phyloP scores from a whole-genome alignment of 306 rosid species.

The Oxytropis ochrocephala region DNA sequence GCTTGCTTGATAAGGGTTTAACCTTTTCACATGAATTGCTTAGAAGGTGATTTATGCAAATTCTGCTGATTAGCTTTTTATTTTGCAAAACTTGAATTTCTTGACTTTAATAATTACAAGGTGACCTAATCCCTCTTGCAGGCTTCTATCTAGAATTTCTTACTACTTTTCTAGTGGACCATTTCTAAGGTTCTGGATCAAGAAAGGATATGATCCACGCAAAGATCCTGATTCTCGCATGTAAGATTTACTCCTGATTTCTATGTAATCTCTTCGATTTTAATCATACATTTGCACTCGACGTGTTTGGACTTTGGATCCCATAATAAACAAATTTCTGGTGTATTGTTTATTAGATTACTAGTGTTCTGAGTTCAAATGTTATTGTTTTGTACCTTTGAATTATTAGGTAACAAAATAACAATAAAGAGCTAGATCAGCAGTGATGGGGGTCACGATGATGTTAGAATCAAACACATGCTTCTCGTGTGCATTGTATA shows the following conservation, averaged over 20 bases:
- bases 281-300: slow-evolving; percentile 12
- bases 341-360: slow-evolving; percentile 1
- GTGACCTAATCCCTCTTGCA: slow-evolving; percentile 35
- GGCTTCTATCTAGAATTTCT: slow-evolving; percentile 90
- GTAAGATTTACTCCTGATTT: slow-evolving; percentile 39
- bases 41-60: slow-evolving; percentile 55
- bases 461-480: no score
- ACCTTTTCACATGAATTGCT: slow-evolving; percentile 44
- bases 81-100: slow-evolving; percentile 4
- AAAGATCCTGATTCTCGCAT: slow-evolving; percentile 71
- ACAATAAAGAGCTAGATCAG: no score
- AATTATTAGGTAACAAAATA: no score
- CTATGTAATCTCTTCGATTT: neutral
- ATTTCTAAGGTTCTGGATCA: slow-evolving; percentile 87
- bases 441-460: no score
- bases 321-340: neutral
- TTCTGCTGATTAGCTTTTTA: slow-evolving; percentile 12
- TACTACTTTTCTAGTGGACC: slow-evolving; percentile 96
- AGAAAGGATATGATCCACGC: slow-evolving; percentile 94
- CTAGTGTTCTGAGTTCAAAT: neutral
- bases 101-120: slow-evolving; percentile 3
- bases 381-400: neutral
- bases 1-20: slow-evolving; percentile 61
- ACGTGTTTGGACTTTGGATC: neutral
- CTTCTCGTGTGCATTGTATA: no score